phyloP scores from a whole-genome alignment of 805 yeast genomes.

The Candida jianshihensis region DNA sequence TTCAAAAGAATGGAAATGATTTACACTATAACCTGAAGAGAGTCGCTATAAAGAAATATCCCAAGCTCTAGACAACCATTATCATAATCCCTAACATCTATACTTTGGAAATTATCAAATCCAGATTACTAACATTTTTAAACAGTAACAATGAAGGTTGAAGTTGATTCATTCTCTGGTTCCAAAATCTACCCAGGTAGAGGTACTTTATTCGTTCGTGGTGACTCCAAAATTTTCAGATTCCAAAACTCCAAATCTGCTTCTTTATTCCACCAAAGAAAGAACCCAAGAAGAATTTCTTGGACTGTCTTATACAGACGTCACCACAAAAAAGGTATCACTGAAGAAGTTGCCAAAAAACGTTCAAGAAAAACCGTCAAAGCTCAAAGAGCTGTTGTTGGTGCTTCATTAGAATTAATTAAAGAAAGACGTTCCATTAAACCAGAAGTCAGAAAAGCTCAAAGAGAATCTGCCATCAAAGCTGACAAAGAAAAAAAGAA shows the following conservation, averaged over 20 bases:
- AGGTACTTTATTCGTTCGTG: constrained; percentile 98
- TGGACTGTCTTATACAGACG: constrained; percentile 99
- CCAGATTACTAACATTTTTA: constrained; percentile 14
- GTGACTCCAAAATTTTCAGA: constrained; percentile 99
- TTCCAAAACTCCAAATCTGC: constrained; percentile 97
- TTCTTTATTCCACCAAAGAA: constrained; percentile 98
- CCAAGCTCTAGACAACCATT: not conserved
- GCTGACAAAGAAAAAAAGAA: constrained; percentile 85
- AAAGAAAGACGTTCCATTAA: constrained; percentile 94
- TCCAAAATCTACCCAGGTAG: constrained; percentile 99
- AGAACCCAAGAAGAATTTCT: constrained; percentile 99
- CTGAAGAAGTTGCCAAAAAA: constrained; percentile 97
- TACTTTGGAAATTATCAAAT: not conserved
- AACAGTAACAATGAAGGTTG: constrained; percentile 84
- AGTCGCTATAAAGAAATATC: too few relatives aligned
- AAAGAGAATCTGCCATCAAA: constrained; percentile 84
- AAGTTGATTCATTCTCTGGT: constrained; percentile 99
- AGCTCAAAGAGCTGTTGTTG: constrained; percentile 98
- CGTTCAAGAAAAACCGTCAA: constrained; percentile 96
- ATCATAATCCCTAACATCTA: too few relatives aligned
- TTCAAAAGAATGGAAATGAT: too few relatives aligned
- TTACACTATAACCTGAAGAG: too few relatives aligned
- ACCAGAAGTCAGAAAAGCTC: constrained; percentile 97
- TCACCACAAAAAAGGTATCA: constrained; percentile 99
- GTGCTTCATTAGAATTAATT: constrained; percentile 98